Conservation (phyloP, 495 filamentous ascomycete species). For the Ascobolus immersus region DNA sequence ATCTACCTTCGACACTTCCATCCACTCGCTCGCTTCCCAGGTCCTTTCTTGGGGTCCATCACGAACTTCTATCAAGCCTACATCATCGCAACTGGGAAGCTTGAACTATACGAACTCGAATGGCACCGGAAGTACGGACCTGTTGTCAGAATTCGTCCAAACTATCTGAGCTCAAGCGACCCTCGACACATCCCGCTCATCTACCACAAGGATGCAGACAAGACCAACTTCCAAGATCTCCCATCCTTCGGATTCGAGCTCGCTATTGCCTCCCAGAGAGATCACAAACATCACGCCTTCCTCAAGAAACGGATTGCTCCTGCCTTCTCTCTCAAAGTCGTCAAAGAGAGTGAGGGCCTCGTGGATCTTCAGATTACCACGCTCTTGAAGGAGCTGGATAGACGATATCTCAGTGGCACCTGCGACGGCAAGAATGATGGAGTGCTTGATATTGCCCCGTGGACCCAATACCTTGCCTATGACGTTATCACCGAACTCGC, state of each 20-base stretch:
- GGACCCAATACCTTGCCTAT: slow-evolving; percentile 22
- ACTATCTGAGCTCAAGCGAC: slow-evolving; percentile 13
- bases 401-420: slow-evolving; percentile 22
- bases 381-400: slow-evolving; percentile 30
- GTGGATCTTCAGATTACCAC: too few relatives aligned
- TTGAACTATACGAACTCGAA: too few relatives aligned
- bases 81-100: too few relatives aligned
- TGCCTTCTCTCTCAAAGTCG: too few relatives aligned
- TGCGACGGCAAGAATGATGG: slow-evolving; percentile 18
- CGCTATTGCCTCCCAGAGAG: slow-evolving; percentile 21
- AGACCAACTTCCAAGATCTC: too few relatives aligned
- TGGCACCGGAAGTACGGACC: too few relatives aligned
- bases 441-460: slow-evolving; percentile 26
- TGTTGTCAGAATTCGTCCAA: slow-evolving; percentile 12
- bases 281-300: slow-evolving; percentile 20
- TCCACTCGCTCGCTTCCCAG: slow-evolving; percentile 15
- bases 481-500: slow-evolving; percentile 14
- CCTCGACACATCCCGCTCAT: slow-evolving; percentile 17
- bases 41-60: slow-evolving; percentile 11
- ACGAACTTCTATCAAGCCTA: slow-evolving; percentile 23
- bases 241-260: too few relatives aligned
- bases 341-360: too few relatives aligned
- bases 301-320: slow-evolving; percentile 24
- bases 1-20: slow-evolving; percentile 21
- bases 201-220: too few relatives aligned